These are phyloP conservation scores for Kuraishia cidri DNA, from an alignment of 805 yeast genomes.

Conservation along the genomic window DNA sequence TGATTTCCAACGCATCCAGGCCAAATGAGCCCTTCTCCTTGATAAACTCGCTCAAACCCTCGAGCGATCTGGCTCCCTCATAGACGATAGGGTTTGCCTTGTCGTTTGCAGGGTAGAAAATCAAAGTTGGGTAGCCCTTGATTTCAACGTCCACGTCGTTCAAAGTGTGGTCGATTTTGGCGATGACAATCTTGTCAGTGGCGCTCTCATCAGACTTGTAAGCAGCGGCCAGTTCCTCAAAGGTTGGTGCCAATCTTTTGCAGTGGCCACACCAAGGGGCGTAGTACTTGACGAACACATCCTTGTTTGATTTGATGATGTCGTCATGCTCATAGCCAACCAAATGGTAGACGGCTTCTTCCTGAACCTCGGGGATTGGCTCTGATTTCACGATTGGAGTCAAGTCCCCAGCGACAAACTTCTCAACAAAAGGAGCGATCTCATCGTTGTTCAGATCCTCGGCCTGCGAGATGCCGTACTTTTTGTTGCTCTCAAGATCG, in stretches of 20 bases:
- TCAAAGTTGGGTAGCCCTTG: slow-evolving; percentile 87
- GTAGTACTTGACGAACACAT: slow-evolving; percentile 81
- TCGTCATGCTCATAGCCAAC: slow-evolving; percentile 81
- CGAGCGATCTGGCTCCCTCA: slow-evolving; percentile 67
- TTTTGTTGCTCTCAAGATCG: slow-evolving; percentile 55
- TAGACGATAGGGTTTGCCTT: slow-evolving; percentile 57
- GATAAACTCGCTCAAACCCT: slow-evolving; percentile 61
- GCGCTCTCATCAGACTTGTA: slow-evolving; percentile 42
- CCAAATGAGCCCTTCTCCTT: slow-evolving; percentile 56
- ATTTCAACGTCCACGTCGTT: slow-evolving; percentile 79
- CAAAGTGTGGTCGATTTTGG: slow-evolving; percentile 81
- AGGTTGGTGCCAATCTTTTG: slow-evolving; percentile 81
- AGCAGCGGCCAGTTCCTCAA: slow-evolving; percentile 76
- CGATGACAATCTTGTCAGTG: slow-evolving; percentile 55
- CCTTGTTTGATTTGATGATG: slow-evolving; percentile 53
- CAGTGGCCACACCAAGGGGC: slow-evolving; percentile 99
- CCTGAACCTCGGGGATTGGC: slow-evolving; percentile 77
- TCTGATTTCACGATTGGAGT: slow-evolving; percentile 77
- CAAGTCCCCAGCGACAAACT: slow-evolving; percentile 55
- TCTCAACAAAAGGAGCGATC: slow-evolving; percentile 53
- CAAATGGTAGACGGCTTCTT: slow-evolving; percentile 54
- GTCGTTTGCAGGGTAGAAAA: slow-evolving; percentile 83
- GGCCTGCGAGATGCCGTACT: slow-evolving; percentile 70
- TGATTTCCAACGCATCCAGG: slow-evolving; percentile 36
- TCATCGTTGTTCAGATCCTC: slow-evolving; percentile 37